Percentiles rank a stretch among this genome's conserved stretches.
phyloP scores from a whole-genome alignment of 208 protist species.

The Acanthamoeba lenticulata region DNA sequence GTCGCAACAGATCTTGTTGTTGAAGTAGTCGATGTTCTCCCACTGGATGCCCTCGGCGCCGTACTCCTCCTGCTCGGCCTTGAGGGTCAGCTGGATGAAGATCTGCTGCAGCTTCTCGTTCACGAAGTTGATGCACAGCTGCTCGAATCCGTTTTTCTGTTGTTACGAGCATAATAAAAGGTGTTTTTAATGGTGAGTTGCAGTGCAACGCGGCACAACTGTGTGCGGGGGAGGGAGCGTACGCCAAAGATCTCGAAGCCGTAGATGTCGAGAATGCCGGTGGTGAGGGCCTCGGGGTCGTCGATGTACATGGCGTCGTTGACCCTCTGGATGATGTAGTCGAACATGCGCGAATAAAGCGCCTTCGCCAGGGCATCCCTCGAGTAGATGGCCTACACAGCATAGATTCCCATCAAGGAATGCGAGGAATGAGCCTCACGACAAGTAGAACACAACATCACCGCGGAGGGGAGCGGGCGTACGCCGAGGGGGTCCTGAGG shows the following conservation, averaged over 20 bases:
- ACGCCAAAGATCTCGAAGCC: slow-evolving; percentile 84
- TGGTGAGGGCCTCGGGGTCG: slow-evolving; percentile 87
- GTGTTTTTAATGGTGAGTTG: not conserved
- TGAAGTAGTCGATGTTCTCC: slow-evolving; percentile 96
- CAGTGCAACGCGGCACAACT: no score
- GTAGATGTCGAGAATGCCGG: slow-evolving; percentile 97
- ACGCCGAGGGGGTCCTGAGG: slow-evolving; percentile 36
- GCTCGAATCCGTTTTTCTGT: slow-evolving; percentile 36
- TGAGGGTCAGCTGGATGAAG: slow-evolving; percentile 98
- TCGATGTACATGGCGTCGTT: slow-evolving; percentile 87
- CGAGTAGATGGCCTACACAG: slow-evolving; percentile 67
- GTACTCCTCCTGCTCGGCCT: slow-evolving; percentile 96
- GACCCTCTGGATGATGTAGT: slow-evolving; percentile 93
- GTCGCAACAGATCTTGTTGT: slow-evolving; percentile 95
- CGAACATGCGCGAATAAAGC: slow-evolving; percentile 95
- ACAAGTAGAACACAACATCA: not conserved
- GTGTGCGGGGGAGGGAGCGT: slow-evolving; percentile 51
- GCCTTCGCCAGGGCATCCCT: slow-evolving; percentile 95
- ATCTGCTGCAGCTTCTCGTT: slow-evolving; percentile 99
- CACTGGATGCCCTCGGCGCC: slow-evolving; percentile 94
- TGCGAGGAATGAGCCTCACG: not conserved
- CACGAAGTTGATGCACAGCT: slow-evolving; percentile 83
- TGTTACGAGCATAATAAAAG: not conserved
- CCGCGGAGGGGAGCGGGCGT: not conserved
- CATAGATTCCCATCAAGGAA: not conserved